These are phyloP conservation scores for Phyllosticta ampelicida DNA, from an alignment of 2,329 filamentous ascomycete species.

Conservation along the genomic window DNA sequence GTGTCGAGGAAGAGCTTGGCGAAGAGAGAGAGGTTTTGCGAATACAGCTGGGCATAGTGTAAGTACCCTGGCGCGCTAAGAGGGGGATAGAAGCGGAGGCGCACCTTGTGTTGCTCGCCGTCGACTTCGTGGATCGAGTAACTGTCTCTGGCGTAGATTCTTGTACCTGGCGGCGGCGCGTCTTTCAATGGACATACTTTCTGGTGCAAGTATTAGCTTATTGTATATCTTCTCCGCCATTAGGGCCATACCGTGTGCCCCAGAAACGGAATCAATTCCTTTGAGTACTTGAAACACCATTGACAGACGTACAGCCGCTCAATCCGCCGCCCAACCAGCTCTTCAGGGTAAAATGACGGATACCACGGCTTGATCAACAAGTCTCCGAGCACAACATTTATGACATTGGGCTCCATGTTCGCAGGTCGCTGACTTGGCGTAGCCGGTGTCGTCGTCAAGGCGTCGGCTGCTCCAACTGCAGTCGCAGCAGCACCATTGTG, in stretches of 20 bases:
- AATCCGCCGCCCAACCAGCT: conserved; percentile 36
- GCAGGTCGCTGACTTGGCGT: conserved; percentile 2
- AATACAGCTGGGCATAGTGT: conserved; percentile 51
- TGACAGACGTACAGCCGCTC: conserved; percentile 72
- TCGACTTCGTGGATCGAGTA: conserved; percentile 91
- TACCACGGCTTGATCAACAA: conserved; percentile 85
- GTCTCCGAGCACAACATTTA: conserved; percentile 76
- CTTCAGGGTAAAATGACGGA: conserved; percentile 75
- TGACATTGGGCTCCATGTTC: conserved; percentile 59
- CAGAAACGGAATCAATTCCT: conserved; percentile 38
- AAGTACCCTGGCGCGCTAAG: background rate
- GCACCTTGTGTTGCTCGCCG: conserved; percentile 62
- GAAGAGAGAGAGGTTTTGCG: conserved; percentile 90
- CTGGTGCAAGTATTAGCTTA: conserved; percentile 17
- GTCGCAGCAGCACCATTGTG: conserved; percentile 1
- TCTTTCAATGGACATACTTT: conserved; percentile 34
- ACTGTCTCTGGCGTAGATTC: conserved; percentile 67
- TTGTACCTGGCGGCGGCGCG: conserved; percentile 50
- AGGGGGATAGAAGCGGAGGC: background rate
- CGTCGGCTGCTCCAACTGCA: background rate
- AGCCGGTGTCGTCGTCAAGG: background rate
- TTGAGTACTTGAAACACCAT: conserved; percentile 90
- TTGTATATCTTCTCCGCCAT: background rate
- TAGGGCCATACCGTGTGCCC: conserved; percentile 32
- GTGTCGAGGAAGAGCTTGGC: conserved; percentile 97